A percentile compares a stretch with the other conserved stretches of the same genome.
Evolutionary conservation across 371 early-diverging fungal species (phyloP).

Genomic region (Racocetra persica): DNA sequence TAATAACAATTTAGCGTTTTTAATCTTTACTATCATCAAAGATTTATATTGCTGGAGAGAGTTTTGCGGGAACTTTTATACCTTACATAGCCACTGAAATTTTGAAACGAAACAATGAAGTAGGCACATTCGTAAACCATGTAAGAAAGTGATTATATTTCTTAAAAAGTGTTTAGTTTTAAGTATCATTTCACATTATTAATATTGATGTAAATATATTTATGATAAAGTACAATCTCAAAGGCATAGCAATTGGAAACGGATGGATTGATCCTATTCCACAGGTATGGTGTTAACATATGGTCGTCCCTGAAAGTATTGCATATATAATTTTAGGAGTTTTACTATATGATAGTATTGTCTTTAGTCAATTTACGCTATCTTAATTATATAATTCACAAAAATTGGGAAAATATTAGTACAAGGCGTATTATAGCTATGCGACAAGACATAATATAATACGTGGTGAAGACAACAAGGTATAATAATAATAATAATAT

Average conservation of each 20-base stretch:
- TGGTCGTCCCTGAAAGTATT: not conserved
- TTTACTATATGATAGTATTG: too few relatives aligned
- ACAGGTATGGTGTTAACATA: constrained; percentile 60
- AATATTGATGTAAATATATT: not conserved
- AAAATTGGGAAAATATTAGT: constrained; percentile 49
- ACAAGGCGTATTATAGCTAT: constrained; percentile 63
- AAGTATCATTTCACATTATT: not conserved
- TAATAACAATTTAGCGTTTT: too few relatives aligned
- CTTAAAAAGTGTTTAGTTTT: not conserved
- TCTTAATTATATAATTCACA: too few relatives aligned
- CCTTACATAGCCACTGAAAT: constrained; percentile 77
- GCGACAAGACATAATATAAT: constrained; percentile 55
- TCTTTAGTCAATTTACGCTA: too few relatives aligned
- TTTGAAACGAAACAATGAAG: constrained; percentile 57
- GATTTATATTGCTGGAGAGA: constrained; percentile 86
- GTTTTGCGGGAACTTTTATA: constrained; percentile 87
- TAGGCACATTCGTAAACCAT: not conserved
- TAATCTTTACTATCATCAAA: not conserved
- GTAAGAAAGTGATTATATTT: not conserved
- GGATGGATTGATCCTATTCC: constrained; percentile 87
- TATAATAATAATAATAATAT: constrained; percentile 40
- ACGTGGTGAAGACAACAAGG: constrained; percentile 48
- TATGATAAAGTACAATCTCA: constrained; percentile 57
- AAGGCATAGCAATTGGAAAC: constrained; percentile 82
- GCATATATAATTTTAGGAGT: too few relatives aligned